Percentiles rank a stretch among this genome's conserved stretches.
These are phyloP conservation scores for Lepidium aucheri DNA, from an alignment of 345 rosid genomes.

Conservation along the genomic window DNA sequence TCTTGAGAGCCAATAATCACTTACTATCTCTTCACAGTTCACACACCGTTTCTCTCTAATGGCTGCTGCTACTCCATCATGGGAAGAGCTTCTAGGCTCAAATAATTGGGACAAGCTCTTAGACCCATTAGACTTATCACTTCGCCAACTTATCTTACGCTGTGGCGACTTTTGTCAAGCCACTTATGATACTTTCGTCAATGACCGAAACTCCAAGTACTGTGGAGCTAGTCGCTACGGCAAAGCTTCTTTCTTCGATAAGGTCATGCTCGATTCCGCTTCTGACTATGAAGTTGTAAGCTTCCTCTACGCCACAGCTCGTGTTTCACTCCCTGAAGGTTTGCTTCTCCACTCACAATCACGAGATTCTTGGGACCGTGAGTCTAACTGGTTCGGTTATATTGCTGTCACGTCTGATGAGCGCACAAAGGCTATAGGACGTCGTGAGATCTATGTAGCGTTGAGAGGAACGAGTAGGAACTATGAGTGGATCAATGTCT, in stretches of 20 bases:
- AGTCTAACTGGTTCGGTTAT: constrained; percentile 94
- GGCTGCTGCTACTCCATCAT: constrained; percentile 35
- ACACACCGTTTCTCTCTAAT: constrained; percentile 14
- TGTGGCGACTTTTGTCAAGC: constrained; percentile 91
- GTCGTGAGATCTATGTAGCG: constrained; percentile 67
- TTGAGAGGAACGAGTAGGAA: constrained; percentile 77
- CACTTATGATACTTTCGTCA: constrained; percentile 86
- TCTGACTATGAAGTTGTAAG: constrained; percentile 38
- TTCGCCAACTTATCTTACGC: constrained; percentile 67
- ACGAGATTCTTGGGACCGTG: constrained; percentile 88
- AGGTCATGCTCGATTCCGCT: constrained; percentile 59
- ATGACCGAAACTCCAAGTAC: constrained; percentile 74
- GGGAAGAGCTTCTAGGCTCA: constrained; percentile 61
- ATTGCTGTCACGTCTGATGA: constrained; percentile 67
- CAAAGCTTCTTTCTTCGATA: constrained; percentile 45
- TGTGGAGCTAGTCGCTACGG: constrained; percentile 88
- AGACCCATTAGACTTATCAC: constrained; percentile 58
- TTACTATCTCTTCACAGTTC: not conserved
- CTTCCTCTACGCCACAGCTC: constrained; percentile 80
- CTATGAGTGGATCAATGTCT: constrained; percentile 69
- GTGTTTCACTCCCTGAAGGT: constrained; percentile 44
- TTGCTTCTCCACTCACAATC: constrained; percentile 62
- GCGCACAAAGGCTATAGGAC: constrained; percentile 34
- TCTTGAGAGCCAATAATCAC: not conserved
- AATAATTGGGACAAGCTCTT: constrained; percentile 63